Conservation (phyloP, 768 basidiomycete genomes). For the Suillus subalutaceus region DNA sequence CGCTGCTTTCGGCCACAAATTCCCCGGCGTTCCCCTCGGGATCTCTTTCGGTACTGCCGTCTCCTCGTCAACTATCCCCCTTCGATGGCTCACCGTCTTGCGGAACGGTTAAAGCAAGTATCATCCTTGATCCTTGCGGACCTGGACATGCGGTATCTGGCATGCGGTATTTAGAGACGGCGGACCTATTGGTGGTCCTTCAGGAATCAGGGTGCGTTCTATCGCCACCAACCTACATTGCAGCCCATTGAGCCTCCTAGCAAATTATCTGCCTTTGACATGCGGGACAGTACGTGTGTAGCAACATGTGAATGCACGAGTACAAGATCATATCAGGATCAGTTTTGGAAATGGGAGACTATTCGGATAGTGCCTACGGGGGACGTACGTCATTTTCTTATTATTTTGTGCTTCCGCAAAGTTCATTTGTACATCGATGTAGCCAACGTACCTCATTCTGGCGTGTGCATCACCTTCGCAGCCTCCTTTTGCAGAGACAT, state of each 20-base stretch:
- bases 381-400: constrained; percentile 1
- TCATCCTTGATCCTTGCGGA: constrained; percentile 51
- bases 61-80: constrained; percentile 23
- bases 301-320: constrained; percentile 22
- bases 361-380: neutral
- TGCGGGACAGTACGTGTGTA: constrained; percentile 51
- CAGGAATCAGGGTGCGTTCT: constrained; percentile 65
- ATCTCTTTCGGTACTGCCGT: constrained; percentile 42
- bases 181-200: constrained; percentile 51
- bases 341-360: constrained; percentile 21
- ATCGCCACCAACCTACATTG: neutral
- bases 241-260: constrained; percentile 36
- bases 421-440: neutral
- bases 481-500: constrained; percentile 22
- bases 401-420: neutral
- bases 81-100: constrained; percentile 22
- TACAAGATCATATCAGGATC: constrained; percentile 8
- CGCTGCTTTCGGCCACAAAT: constrained; percentile 48
- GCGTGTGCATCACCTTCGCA: constrained; percentile 46
- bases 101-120: constrained; percentile 29
- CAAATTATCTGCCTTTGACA: constrained; percentile 54
- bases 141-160: constrained; percentile 44
- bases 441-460: constrained; percentile 40
- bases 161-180: constrained; percentile 48
- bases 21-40: constrained; percentile 44